phyloP scores from a whole-genome alignment of 139 green algal species.

The Chlamydomonas applanata region DNA sequence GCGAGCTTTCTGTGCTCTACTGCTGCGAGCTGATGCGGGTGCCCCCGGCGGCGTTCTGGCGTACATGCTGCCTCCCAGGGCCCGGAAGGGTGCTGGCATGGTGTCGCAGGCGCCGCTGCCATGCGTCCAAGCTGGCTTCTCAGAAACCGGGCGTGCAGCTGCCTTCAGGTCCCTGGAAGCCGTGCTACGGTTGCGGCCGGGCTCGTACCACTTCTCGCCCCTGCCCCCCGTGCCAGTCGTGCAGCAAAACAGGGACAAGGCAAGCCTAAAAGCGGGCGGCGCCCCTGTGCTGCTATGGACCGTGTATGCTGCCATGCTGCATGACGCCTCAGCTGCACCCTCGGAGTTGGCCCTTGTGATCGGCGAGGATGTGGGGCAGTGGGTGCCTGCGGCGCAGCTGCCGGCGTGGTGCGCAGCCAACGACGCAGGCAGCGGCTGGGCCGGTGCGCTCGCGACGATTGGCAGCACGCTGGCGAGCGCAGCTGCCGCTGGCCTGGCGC shows the following conservation, averaged over 20 bases:
- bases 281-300: conserved; percentile 12
- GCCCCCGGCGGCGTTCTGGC: background rate
- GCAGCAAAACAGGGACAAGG: background rate
- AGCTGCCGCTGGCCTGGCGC: too few species aligned
- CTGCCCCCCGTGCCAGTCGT: background rate
- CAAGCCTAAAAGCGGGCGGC: background rate
- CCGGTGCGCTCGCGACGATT: too few species aligned
- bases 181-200: background rate
- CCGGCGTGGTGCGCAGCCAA: too few species aligned
- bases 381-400: conserved; percentile 4
- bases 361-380: conserved; percentile 12
- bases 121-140: background rate
- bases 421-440: too few species aligned
- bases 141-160: background rate
- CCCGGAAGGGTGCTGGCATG: too few species aligned
- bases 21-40: conserved; percentile 13
- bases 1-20: conserved; percentile 25
- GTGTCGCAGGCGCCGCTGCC: too few species aligned
- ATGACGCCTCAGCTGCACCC: background rate
- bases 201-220: background rate
- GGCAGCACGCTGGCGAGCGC: too few species aligned
- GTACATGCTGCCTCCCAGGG: background rate
- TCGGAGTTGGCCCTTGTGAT: background rate
- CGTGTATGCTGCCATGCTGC: conserved; percentile 5
- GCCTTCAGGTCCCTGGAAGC: background rate